These are phyloP conservation scores for Coccomyxa sp. DNA, from an alignment of 139 green algal genomes.

Conservation along the genomic window DNA sequence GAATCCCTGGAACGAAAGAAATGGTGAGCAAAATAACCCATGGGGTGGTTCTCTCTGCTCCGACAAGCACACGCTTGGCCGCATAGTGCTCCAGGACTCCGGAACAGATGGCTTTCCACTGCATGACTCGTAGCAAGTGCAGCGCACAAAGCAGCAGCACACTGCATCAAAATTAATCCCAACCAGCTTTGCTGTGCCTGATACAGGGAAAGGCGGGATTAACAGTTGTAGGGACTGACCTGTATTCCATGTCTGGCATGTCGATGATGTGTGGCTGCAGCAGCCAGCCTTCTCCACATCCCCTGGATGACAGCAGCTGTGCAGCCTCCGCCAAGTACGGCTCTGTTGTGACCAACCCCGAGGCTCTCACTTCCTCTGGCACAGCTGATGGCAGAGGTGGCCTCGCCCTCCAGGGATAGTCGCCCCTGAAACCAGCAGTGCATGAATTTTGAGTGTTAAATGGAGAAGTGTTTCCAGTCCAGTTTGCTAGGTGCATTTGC, in stretches of 20 bases:
- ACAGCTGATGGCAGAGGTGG: background rate
- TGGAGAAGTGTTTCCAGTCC: too few relatives aligned
- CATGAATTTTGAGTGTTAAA: too few relatives aligned
- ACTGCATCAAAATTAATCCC: too few relatives aligned
- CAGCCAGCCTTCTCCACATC: constrained; percentile 15
- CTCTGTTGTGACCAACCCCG: background rate
- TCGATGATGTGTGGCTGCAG: constrained; percentile 10
- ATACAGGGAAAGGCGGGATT: background rate
- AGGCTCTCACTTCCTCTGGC: background rate
- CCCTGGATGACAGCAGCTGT: background rate
- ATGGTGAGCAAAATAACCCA: too few relatives aligned
- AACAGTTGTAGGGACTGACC: background rate
- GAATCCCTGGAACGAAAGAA: too few relatives aligned
- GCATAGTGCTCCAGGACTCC: background rate
- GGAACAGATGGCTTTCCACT: background rate
- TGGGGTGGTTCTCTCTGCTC: too few relatives aligned
- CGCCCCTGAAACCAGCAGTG: background rate
- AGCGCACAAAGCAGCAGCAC: too few relatives aligned
- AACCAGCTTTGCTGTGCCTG: too few relatives aligned
- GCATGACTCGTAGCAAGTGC: too few relatives aligned
- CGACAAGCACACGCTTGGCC: too few relatives aligned
- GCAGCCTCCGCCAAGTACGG: background rate
- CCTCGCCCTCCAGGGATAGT: background rate
- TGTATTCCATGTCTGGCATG: constrained; percentile 15
- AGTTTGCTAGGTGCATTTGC: too few relatives aligned